Evolutionary conservation across 305 asterid species (phyloP).

Genomic region (Fraxinus angustifolia): DNA sequence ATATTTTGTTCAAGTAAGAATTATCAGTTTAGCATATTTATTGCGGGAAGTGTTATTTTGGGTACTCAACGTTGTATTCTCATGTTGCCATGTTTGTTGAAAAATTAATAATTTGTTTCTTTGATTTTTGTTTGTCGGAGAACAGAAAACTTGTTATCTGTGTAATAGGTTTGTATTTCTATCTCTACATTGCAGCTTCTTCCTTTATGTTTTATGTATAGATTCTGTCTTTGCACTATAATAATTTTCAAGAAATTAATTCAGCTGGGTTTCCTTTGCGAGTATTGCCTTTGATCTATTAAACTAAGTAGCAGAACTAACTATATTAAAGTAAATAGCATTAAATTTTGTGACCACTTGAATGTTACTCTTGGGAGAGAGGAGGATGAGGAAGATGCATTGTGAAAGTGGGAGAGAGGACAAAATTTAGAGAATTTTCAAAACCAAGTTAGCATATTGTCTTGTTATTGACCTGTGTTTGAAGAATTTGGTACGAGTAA

Average conservation of each 20-base stretch:
- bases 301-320: background rate
- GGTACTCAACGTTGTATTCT: background rate
- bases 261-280: background rate
- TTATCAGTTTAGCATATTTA: background rate
- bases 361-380: background rate
- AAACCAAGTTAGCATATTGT: slow-evolving; percentile 10
- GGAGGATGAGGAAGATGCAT: slow-evolving; percentile 14
- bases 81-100: background rate
- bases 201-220: background rate
- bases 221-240: background rate
- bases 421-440: background rate
- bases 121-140: background rate
- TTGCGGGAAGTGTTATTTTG: background rate
- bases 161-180: background rate
- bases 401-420: background rate
- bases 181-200: background rate
- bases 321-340: background rate
- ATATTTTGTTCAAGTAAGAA: background rate
- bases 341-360: background rate
- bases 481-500: slow-evolving; percentile 25
- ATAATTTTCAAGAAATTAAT: background rate
- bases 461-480: slow-evolving; percentile 10
- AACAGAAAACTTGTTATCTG: background rate
- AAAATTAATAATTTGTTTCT: background rate
- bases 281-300: background rate